phyloP scores from a whole-genome alignment of 2,329 filamentous ascomycete species.

The Paecilomyces sp. region DNA sequence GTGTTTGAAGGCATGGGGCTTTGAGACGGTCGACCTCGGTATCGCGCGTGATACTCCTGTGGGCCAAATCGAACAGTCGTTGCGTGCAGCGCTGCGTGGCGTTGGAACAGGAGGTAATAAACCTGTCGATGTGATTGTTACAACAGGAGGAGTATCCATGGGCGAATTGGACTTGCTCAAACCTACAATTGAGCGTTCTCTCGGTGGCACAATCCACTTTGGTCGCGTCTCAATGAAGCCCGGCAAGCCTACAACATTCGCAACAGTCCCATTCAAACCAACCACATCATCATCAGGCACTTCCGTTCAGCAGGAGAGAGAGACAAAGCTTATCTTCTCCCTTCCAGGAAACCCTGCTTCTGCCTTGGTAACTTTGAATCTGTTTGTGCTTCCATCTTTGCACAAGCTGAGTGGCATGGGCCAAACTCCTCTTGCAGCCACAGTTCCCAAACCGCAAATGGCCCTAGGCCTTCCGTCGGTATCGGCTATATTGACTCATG shows the following conservation, averaged over 20 bases:
- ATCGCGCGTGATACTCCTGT: conserved; percentile 58
- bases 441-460: not conserved
- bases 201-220: conserved; percentile 93
- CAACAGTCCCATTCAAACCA: conserved; percentile 65
- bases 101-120: conserved; percentile 30
- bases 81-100: conserved; percentile 65
- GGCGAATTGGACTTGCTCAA: conserved; percentile 95
- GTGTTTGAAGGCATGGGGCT: conserved; percentile 66
- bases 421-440: conserved; percentile 4
- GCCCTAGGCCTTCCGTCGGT: conserved; percentile 61
- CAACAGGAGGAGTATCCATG: conserved; percentile 94
- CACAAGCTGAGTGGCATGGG: conserved; percentile 66
- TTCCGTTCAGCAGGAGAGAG: conserved; percentile 44
- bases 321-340: conserved; percentile 71
- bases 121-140: conserved; percentile 72
- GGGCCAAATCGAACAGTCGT: conserved; percentile 65
- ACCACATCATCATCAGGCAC: conserved; percentile 24
- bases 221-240: conserved; percentile 97
- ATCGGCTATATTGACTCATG: conserved; percentile 62
- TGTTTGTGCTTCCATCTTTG: conserved; percentile 85
- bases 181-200: conserved; percentile 81
- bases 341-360: conserved; percentile 92
- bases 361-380: conserved; percentile 84
- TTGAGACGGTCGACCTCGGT: conserved; percentile 73
- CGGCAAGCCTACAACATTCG: conserved; percentile 95